A percentile compares a stretch with the other conserved stretches of the same genome.
Conservation (phyloP, 106 monocot genomes). For the Dendrobium officinale region DNA sequence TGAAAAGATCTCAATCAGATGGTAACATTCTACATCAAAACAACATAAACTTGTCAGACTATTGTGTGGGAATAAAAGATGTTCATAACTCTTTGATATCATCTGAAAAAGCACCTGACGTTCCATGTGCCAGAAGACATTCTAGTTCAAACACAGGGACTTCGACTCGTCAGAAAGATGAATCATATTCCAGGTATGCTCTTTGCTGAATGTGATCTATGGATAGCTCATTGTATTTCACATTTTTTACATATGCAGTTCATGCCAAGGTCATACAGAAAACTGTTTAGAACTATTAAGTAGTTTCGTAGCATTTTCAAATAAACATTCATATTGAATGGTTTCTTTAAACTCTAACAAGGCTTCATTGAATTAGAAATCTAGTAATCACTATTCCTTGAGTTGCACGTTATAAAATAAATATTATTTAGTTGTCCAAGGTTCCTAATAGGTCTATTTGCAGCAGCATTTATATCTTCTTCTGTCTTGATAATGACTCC, state of each 20-base stretch:
- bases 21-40: constrained; percentile 44
- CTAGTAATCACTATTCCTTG: too few species aligned
- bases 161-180: constrained; percentile 26
- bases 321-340: background rate
- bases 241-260: background rate
- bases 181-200: constrained; percentile 48
- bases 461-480: background rate
- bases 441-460: background rate
- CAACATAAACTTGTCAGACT: constrained; percentile 13
- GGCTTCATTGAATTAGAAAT: too few species aligned
- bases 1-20: constrained; percentile 78
- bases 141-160: constrained; percentile 43
- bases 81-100: constrained; percentile 17
- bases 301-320: background rate
- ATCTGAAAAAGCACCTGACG: constrained; percentile 16
- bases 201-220: background rate
- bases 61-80: constrained; percentile 16
- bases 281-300: background rate
- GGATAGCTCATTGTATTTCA: too few species aligned
- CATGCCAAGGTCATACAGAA: background rate
- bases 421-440: too few species aligned
- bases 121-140: constrained; percentile 9
- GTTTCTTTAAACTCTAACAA: too few species aligned
- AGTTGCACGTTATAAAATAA: too few species aligned
- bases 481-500: too few species aligned